phyloP scores from a whole-genome alignment of 352 stramenopile species.

The Pythium insidiosum region DNA sequence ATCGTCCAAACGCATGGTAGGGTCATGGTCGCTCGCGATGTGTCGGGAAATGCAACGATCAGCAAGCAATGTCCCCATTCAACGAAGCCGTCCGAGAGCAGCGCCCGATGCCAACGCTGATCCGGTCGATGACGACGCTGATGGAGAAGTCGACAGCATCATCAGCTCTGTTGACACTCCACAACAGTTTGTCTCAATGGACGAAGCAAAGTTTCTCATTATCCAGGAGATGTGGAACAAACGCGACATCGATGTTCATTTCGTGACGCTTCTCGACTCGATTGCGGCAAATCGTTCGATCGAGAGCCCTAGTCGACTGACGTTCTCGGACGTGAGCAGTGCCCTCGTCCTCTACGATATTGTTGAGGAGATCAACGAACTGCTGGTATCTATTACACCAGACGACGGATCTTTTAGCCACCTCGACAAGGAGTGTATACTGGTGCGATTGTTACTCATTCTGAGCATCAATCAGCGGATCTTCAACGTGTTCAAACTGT shows the following conservation, averaged over 20 bases:
- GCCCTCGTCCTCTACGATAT: slow-evolving; percentile 14
- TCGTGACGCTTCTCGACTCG: slow-evolving; percentile 10
- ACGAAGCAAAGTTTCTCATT: no score
- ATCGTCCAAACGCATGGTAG: background rate
- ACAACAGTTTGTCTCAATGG: no score
- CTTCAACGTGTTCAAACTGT: no score
- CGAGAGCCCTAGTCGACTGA: slow-evolving; percentile 5
- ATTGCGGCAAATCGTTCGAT: slow-evolving; percentile 2
- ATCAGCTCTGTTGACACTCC: no score
- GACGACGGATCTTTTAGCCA: no score
- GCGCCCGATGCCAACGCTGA: background rate
- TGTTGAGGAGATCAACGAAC: background rate
- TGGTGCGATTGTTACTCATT: no score
- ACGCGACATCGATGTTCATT: slow-evolving; percentile 1
- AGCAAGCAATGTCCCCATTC: slow-evolving; percentile 13
- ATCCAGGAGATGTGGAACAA: no score
- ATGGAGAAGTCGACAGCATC: background rate
- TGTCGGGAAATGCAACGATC: slow-evolving; percentile 9
- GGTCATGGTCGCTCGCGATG: slow-evolving; percentile 27
- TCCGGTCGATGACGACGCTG: background rate
- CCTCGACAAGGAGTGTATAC: no score
- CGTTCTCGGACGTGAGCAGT: slow-evolving; percentile 3
- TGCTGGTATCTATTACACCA: no score
- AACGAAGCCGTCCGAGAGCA: background rate
- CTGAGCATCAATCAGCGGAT: no score